A percentile compares a stretch with the other conserved stretches of the same genome.
Conservation (phyloP, 441 rosid species). For the Populus hybrid region DNA sequence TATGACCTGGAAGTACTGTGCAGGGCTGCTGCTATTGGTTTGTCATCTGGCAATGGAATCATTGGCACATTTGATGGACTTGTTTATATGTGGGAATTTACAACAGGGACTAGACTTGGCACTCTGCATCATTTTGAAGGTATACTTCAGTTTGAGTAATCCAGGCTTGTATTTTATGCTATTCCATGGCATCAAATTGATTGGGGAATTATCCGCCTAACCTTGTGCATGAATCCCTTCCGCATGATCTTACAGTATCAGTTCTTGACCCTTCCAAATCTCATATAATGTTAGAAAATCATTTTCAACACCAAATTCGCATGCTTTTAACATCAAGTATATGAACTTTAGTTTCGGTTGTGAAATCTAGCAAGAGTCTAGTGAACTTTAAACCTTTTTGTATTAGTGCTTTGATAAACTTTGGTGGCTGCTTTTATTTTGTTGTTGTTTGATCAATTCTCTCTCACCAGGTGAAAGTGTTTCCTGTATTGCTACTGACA, state of each 20-base stretch:
- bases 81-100: constrained; percentile 69
- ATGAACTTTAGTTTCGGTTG: background rate
- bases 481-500: constrained; percentile 69
- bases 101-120: constrained; percentile 60
- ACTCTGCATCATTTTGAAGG: constrained; percentile 73
- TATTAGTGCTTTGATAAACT: background rate
- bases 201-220: background rate
- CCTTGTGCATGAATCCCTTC: background rate
- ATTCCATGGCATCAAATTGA: constrained; percentile 1
- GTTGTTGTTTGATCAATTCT: background rate
- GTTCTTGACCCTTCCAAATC: background rate
- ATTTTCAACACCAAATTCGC: background rate
- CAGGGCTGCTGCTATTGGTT: constrained; percentile 59
- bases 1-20: constrained; percentile 19
- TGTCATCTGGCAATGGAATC: constrained; percentile 63
- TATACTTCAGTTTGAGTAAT: constrained; percentile 24
- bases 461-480: constrained; percentile 47
- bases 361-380: background rate
- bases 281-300: background rate
- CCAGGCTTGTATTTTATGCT: background rate
- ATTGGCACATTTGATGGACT: constrained; percentile 72
- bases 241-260: background rate
- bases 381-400: background rate
- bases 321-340: background rate
- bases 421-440: background rate